Evolutionary conservation across 306 rosid species (phyloP).

Genomic region (Rosa persica): DNA sequence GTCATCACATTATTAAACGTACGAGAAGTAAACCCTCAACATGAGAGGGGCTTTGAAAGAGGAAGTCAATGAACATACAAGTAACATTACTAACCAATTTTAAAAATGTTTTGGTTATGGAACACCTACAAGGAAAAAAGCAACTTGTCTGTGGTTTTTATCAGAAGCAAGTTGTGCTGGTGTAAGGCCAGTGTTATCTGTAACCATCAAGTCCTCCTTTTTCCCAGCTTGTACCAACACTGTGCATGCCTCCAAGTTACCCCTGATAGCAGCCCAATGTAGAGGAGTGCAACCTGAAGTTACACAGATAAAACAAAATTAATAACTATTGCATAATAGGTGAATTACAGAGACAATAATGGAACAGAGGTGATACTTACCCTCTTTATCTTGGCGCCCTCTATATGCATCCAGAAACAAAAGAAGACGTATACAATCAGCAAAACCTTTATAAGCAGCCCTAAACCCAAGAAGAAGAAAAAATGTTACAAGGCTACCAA

Average conservation of each 20-base stretch:
- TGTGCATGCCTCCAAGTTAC: conserved; percentile 96
- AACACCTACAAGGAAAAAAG: conserved; percentile 97
- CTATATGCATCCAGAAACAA: conserved; percentile 89
- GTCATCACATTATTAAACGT: background rate
- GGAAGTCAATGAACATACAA: conserved; percentile 14
- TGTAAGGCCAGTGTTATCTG: conserved; percentile 95
- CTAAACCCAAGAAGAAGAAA: conserved; percentile 40
- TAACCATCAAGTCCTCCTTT: conserved; percentile 86
- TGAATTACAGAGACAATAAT: background rate
- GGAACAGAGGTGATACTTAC: conserved; percentile 38
- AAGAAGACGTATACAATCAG: conserved; percentile 88
- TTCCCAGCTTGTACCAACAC: conserved; percentile 98
- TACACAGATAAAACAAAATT: conserved; percentile 21
- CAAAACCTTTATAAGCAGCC: conserved; percentile 99
- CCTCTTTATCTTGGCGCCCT: conserved; percentile 95
- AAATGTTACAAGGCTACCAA: background rate
- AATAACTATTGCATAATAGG: conserved; percentile 17
- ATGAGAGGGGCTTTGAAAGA: background rate
- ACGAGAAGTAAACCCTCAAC: background rate
- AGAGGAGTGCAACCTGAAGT: conserved; percentile 91
- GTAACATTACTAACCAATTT: conserved; percentile 38
- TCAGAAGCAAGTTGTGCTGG: conserved; percentile 98
- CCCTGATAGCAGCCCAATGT: conserved; percentile 98
- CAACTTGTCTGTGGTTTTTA: conserved; percentile 97
- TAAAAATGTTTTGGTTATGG: conserved; percentile 38